Evolutionary conservation across 2,329 filamentous ascomycete species (phyloP).

Genomic region (Diplocarpon mali): DNA sequence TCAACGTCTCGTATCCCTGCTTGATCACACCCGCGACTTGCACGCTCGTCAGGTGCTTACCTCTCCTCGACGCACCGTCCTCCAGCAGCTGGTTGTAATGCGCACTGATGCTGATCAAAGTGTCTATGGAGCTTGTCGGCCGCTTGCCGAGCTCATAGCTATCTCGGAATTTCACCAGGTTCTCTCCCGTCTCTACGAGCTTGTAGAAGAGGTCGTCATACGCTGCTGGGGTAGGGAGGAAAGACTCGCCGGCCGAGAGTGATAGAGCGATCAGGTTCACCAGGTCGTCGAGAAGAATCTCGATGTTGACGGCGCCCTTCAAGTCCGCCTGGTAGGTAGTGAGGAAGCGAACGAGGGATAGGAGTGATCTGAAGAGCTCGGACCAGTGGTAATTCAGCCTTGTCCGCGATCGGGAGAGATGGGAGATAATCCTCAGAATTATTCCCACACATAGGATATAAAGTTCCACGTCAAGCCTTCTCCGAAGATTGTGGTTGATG

Average conservation of each 20-base stretch:
- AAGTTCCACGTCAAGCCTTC: constrained; percentile 71
- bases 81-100: constrained; percentile 82
- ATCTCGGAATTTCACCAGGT: constrained; percentile 70
- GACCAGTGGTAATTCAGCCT: constrained; percentile 88
- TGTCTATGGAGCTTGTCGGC: constrained; percentile 65
- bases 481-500: constrained; percentile 85
- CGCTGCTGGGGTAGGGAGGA: constrained; percentile 73
- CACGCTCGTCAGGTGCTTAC: constrained; percentile 64
- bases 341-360: constrained; percentile 82
- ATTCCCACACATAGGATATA: constrained; percentile 77
- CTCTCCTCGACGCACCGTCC: constrained; percentile 39
- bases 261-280: constrained; percentile 77
- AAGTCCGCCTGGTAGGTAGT: constrained; percentile 77
- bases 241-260: constrained; percentile 77
- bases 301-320: constrained; percentile 55
- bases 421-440: constrained; percentile 70
- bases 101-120: constrained; percentile 66
- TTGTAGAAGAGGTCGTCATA: constrained; percentile 99
- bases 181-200: constrained; percentile 80
- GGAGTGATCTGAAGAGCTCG: constrained; percentile 81
- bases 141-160: constrained; percentile 53
- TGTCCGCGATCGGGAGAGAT: constrained; percentile 71
- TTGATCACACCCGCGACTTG: constrained; percentile 90
- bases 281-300: constrained; percentile 62
- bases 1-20: constrained; percentile 89